These are phyloP conservation scores for Agrocybe praecox DNA, from an alignment of 768 basidiomycete genomes.

Conservation along the genomic window DNA sequence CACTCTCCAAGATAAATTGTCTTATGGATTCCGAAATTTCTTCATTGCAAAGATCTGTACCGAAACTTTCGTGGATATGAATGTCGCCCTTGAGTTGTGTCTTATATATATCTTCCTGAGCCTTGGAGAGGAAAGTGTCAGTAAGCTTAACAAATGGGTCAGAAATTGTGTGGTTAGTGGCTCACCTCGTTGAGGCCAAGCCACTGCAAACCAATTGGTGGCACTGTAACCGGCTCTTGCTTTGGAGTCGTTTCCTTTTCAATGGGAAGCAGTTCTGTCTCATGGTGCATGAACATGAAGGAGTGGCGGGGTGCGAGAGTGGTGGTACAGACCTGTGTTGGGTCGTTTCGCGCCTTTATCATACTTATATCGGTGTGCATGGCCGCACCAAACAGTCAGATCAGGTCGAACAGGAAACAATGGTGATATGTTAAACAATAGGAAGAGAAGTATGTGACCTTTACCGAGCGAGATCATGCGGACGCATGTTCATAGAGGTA, in stretches of 20 bases:
- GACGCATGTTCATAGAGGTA: too few relatives aligned
- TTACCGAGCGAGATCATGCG: too few relatives aligned
- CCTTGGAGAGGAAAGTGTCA: background rate
- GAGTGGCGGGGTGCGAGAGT: too few relatives aligned
- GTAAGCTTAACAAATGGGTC: too few relatives aligned
- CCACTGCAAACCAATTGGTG: background rate
- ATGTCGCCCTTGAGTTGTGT: background rate
- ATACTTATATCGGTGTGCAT: too few relatives aligned
- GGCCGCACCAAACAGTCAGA: background rate
- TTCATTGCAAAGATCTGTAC: background rate
- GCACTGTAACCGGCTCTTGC: background rate
- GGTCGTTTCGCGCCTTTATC: too few relatives aligned
- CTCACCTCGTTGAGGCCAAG: background rate
- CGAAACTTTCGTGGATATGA: background rate
- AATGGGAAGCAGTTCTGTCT: too few relatives aligned
- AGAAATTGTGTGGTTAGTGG: background rate
- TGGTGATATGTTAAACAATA: background rate
- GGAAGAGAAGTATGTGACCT: too few relatives aligned
- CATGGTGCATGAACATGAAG: too few relatives aligned
- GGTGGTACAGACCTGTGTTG: too few relatives aligned
- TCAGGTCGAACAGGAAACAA: background rate
- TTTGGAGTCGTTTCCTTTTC: background rate
- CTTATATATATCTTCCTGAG: background rate
- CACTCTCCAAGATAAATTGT: background rate
- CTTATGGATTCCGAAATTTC: background rate